Percentiles rank a stretch among this genome's conserved stretches.
These are phyloP conservation scores for Diplodia scrobiculata DNA, from an alignment of 2,329 filamentous ascomycete species.

Conservation along the genomic window DNA sequence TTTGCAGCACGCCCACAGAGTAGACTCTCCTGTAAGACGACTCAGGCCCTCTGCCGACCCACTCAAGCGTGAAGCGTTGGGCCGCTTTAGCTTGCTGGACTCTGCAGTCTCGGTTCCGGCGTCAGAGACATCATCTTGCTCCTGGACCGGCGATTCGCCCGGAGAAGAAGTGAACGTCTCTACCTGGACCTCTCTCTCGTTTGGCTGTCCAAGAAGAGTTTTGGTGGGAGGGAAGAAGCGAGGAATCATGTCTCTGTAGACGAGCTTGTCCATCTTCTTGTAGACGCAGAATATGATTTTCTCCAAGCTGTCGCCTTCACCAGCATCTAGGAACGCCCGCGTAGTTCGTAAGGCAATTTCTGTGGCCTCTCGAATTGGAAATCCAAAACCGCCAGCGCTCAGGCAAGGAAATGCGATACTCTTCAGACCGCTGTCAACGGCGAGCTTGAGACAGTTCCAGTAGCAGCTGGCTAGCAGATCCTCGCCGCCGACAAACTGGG, in stretches of 20 bases:
- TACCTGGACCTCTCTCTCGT: neutral
- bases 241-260: constrained; percentile 39
- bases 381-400: constrained; percentile 39
- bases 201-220: neutral
- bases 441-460: constrained; percentile 36
- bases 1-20: constrained; percentile 21
- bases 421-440: constrained; percentile 34
- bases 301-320: constrained; percentile 35
- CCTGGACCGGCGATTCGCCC: neutral
- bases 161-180: neutral
- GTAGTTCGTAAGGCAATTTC: constrained; percentile 41
- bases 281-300: constrained; percentile 41
- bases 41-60: constrained; percentile 7
- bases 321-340: constrained; percentile 39
- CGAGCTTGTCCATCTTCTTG: constrained; percentile 35
- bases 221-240: constrained; percentile 23
- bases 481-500: neutral
- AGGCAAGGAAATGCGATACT: constrained; percentile 43
- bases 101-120: neutral
- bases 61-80: neutral
- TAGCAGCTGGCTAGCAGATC: constrained; percentile 40
- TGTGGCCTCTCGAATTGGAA: constrained; percentile 39
- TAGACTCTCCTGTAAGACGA: neutral
- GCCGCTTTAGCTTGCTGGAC: neutral
- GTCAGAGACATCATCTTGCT: neutral